These are phyloP conservation scores for Ceratobasidium sp. DNA, from an alignment of 1,284 basidiomycete genomes.

Conservation along the genomic window DNA sequence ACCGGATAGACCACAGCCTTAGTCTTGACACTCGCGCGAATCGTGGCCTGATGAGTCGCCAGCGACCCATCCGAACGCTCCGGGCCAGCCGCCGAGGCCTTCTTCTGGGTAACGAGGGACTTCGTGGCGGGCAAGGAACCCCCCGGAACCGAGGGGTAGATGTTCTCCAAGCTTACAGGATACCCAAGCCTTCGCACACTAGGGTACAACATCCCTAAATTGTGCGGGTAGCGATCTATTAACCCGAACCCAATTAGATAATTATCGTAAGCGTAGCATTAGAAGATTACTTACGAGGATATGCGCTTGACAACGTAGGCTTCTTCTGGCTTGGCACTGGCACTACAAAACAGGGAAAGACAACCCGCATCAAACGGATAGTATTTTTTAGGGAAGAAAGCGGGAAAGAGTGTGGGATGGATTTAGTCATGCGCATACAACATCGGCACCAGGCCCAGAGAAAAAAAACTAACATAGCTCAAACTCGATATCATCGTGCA, in stretches of 20 bases:
- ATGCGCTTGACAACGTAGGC: slow-evolving; percentile 26
- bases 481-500: slow-evolving; percentile 14
- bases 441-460: slow-evolving; percentile 17
- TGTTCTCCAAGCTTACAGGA: slow-evolving; percentile 7
- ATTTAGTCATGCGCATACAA: neutral
- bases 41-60: neutral
- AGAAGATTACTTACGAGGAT: slow-evolving; percentile 28
- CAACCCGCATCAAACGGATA: neutral
- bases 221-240: slow-evolving; percentile 32
- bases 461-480: slow-evolving; percentile 33
- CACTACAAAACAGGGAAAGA: neutral
- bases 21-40: too few species aligned
- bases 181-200: neutral
- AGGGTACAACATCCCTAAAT: slow-evolving; percentile 26
- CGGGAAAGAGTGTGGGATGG: neutral
- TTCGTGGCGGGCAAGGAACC: neutral
- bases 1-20: slow-evolving; percentile 54
- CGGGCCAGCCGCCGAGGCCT: too few species aligned
- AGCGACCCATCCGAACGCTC: neutral
- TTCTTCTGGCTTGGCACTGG: slow-evolving; percentile 11
- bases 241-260: slow-evolving; percentile 26
- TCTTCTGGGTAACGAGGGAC: neutral
- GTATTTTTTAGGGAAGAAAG: slow-evolving; percentile 3
- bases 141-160: slow-evolving; percentile 13
- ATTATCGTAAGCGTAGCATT: neutral